Conservation (phyloP, 2,329 filamentous ascomycete genomes). For the Rhinocladiella similis region DNA sequence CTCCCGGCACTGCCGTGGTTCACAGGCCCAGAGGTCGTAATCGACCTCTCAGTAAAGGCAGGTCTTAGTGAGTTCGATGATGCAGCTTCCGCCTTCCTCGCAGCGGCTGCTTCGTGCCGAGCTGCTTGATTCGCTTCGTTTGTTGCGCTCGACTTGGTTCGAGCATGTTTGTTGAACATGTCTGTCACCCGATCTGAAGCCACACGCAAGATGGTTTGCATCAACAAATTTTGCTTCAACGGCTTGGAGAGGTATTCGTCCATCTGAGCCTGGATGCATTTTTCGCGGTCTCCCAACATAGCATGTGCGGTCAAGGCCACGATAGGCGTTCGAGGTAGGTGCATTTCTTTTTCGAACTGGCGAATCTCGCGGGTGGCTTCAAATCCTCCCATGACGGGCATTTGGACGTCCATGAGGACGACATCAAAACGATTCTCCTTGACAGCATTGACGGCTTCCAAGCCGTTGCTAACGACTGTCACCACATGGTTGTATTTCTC, state of each 20-base stretch:
- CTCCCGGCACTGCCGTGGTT: constrained; percentile 59
- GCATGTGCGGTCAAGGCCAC: constrained; percentile 96
- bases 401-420: constrained; percentile 98
- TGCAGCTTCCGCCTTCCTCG: background rate
- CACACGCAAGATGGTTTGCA: constrained; percentile 96
- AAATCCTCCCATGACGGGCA: constrained; percentile 99
- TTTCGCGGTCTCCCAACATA: constrained; percentile 97
- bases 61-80: constrained; percentile 42
- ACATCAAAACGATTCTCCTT: constrained; percentile 93
- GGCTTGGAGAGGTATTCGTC: constrained; percentile 98
- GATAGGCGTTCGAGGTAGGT: constrained; percentile 83
- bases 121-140: background rate
- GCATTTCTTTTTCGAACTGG: constrained; percentile 84
- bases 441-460: constrained; percentile 90
- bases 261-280: constrained; percentile 98
- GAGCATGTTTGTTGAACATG: constrained; percentile 71
- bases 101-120: background rate
- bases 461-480: constrained; percentile 85
- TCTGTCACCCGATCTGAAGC: constrained; percentile 75
- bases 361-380: constrained; percentile 96
- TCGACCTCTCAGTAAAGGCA: constrained; percentile 61
- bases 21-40: constrained; percentile 67
- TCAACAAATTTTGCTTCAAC: constrained; percentile 93
- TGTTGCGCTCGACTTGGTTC: constrained; percentile 40
- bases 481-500: constrained; percentile 82